Conservation (phyloP, 2,329 filamentous ascomycete species). For the Aspergillus pseudotamarii region DNA sequence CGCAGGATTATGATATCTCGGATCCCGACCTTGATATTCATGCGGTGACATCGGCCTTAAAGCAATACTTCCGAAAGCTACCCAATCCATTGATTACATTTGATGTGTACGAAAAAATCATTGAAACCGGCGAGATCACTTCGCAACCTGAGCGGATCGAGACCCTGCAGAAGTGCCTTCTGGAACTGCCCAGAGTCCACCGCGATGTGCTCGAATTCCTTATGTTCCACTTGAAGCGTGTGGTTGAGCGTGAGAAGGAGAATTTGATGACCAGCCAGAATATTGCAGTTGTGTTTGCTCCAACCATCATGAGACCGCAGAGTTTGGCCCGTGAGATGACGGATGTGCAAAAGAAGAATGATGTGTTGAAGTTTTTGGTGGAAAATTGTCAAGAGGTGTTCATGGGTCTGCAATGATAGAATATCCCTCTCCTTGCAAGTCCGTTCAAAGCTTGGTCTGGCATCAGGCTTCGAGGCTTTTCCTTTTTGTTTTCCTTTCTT, state of each 20-base stretch:
- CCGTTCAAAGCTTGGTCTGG: slow-evolving; percentile 11
- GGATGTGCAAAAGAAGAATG: slow-evolving; percentile 91
- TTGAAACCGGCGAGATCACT: slow-evolving; percentile 68
- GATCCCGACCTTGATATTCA: slow-evolving; percentile 94
- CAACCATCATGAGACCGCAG: slow-evolving; percentile 91
- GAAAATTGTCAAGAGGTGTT: slow-evolving; percentile 88
- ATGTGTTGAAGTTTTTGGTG: slow-evolving; percentile 88
- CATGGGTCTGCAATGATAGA: slow-evolving; percentile 41
- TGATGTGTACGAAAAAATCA: slow-evolving; percentile 84
- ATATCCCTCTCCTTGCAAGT: slow-evolving; percentile 8
- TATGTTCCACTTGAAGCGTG: slow-evolving; percentile 87
- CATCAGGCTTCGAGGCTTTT: slow-evolving; percentile 13
- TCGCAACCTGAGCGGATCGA: slow-evolving; percentile 69
- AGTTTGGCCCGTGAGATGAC: slow-evolving; percentile 93
- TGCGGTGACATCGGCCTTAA: slow-evolving; percentile 90
- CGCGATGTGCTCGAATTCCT: slow-evolving; percentile 90
- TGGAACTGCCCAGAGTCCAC: slow-evolving; percentile 79
- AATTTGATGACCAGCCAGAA: slow-evolving; percentile 98
- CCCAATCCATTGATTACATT: slow-evolving; percentile 88
- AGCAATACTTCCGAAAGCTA: slow-evolving; percentile 95
- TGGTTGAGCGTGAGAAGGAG: slow-evolving; percentile 78
- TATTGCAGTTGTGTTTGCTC: slow-evolving; percentile 93
- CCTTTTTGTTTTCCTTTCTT: slow-evolving; percentile 8
- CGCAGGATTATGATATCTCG: slow-evolving; percentile 82
- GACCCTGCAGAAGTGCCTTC: slow-evolving; percentile 73